Evolutionary conservation across 2,329 filamentous ascomycete genomes (phyloP), one percentile per base, ranked within the genome.

Genomic region (Clarireedia monteithiana): DNA sequence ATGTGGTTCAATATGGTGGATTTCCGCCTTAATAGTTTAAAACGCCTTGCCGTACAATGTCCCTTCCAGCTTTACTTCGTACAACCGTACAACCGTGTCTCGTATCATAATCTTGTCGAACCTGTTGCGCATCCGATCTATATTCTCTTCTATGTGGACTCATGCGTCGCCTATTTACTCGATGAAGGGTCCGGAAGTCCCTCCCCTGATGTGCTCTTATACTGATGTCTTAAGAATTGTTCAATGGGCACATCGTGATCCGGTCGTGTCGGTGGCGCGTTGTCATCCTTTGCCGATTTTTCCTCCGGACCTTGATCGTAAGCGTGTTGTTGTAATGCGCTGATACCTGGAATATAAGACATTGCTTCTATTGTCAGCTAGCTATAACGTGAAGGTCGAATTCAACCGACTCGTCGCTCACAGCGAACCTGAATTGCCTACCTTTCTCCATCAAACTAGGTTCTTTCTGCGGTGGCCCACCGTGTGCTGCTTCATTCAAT

Each of bases 241-340:
- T 66, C 64, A n/a, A 67, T 64, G 34, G 65, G 66, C n/a, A 64
- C 60, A 60, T 67, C 65, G 57, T 67, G 59, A 53, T 64, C 61
- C 6, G 64, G 64, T 60, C 64, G 55, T 6, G 51, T 56, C 5
- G 64, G 65, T 6, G 64, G 64, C 48, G 49, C 55, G 27, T 27
- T 42, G 48, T 44, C 34, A 34, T 34, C n/a, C 46, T 50, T 42
- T 4, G 15, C 40, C 6, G 36, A 17, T 30, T 34, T 36, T 6
- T 59, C 53, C 2, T 57, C 58, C 9, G 57, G 44, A 24, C 53
- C 56, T 55, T 60, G 57, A 12, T 62, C 56, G 10, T 54, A 51
- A 14, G 57, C 50, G 17, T 46, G 15, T 30, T 57, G 50, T 55
- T 61, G 54, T 38, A 59, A 45, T 48, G 57, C 50, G 34, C 54